Conservation (phyloP, 163 green algal genomes). For the Chlorella variabilis region DNA sequence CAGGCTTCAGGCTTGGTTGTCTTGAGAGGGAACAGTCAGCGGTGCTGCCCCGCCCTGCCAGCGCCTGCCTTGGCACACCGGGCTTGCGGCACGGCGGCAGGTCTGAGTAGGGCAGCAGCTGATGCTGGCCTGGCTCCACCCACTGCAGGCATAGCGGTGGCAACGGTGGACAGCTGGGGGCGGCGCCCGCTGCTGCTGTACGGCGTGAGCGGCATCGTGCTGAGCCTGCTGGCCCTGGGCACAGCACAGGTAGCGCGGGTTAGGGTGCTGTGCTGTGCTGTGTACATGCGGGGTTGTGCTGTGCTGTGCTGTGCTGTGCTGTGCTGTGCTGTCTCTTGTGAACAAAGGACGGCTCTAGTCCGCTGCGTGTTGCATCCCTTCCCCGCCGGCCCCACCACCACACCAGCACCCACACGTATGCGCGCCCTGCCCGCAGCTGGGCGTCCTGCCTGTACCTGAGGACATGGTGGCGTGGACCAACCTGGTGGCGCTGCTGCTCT, state of each 20-base stretch:
- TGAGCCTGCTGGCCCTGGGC: slow-evolving; percentile 64
- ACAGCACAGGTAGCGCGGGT: slow-evolving; percentile 19
- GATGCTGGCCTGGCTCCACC: not conserved
- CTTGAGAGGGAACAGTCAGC: too few relatives aligned
- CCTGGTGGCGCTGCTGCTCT: slow-evolving; percentile 82
- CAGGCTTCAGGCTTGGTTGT: too few relatives aligned
- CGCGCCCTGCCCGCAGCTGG: not conserved
- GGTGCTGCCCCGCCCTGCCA: too few relatives aligned
- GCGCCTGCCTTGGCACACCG: too few relatives aligned
- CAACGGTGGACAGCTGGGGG: slow-evolving; percentile 73
- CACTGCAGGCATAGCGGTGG: slow-evolving; percentile 62
- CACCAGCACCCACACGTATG: not conserved
- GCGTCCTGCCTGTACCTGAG: not conserved
- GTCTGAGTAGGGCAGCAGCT: too few relatives aligned
- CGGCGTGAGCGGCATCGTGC: slow-evolving; percentile 57
- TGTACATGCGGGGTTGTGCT: not conserved
- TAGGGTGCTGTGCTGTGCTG: too few relatives aligned
- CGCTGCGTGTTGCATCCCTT: not conserved
- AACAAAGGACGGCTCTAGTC: too few relatives aligned
- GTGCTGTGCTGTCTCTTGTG: too few relatives aligned
- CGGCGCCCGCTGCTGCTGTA: slow-evolving; percentile 79
- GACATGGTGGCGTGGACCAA: slow-evolving; percentile 58
- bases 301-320: not conserved
- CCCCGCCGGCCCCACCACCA: not conserved
- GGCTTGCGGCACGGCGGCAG: too few relatives aligned